Evolutionary conservation across 805 yeast species (phyloP), one percentile per base, ranked within the genome.

Genomic region (Metschnikowia cerradonensis): DNA sequence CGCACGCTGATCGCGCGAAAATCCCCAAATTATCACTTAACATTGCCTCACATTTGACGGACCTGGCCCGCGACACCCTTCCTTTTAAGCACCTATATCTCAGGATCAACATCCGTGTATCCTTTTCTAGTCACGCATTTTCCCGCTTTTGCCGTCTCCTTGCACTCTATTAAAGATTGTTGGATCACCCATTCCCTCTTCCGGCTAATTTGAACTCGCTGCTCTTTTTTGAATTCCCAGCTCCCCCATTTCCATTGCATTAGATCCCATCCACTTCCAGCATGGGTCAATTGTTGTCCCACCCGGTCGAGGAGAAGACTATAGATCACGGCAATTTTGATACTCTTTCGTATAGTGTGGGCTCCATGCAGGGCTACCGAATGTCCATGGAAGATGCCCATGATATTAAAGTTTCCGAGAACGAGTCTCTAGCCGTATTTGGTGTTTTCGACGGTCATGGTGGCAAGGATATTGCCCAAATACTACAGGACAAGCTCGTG

Each of bases 381-480:
- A 68, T 81, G 59, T 76, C 85, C 5, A 88, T 86, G 82, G 92
- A 86, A 61, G 92, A 86, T 67, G 87, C 90, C 3, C 86, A 83
- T 64, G 75, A 80, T 53, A 78, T 82, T 19, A 60, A 75, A 38
- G 71, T 78, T 42, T 77, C 72, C 51, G 77, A 73, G 45, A 73
- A 71, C 52, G 73, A 70, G 32, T 42, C 67, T 11, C 55, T 70
- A 30, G 70, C 79, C 11, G 75, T 86, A 2, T 85, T 83, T 64
- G 90, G 86, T 0, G 86, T 87, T 1, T 87, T 84, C 66, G 95
- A 87, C 66, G 95, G 95, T 2, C 95, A 87, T 64, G 95, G 95
- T 2, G 91, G 92, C 14, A 72, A 77, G 5, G 76, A 77, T 23
- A 76, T 86, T 20, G 82, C 91, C 1, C 74, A 73, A 34, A 79